phyloP scores from a whole-genome alignment of 768 basidiomycete genomes.

The Trichaptum fuscoviolaceum region DNA sequence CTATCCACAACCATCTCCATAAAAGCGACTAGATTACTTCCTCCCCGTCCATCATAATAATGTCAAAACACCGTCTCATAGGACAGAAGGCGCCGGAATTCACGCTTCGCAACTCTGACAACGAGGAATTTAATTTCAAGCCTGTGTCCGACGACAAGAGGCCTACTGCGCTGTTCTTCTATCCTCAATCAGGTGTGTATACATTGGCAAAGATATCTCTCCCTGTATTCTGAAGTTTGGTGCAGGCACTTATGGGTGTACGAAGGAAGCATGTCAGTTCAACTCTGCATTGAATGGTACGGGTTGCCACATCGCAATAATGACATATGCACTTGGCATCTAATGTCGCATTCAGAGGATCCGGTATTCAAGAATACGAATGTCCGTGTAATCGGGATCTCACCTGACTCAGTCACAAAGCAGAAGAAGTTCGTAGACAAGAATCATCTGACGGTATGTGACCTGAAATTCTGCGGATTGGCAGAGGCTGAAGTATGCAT shows the following conservation, averaged over 20 bases:
- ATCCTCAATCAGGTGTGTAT: constrained; percentile 57
- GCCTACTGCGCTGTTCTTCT: constrained; percentile 76
- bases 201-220: not conserved
- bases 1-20: constrained; percentile 40
- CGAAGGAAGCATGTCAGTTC: constrained; percentile 77
- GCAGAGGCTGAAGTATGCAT: not conserved
- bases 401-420: constrained; percentile 63
- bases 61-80: constrained; percentile 49
- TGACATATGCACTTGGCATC: constrained; percentile 1
- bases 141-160: constrained; percentile 46
- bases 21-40: constrained; percentile 15
- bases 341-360: constrained; percentile 38
- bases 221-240: constrained; percentile 12
- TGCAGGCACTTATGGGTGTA: constrained; percentile 71
- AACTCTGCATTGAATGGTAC: constrained; percentile 69
- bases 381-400: constrained; percentile 68
- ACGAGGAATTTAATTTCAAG: constrained; percentile 52
- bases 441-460: constrained; percentile 55
- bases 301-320: constrained; percentile 19
- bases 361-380: constrained; percentile 59
- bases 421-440: constrained; percentile 74
- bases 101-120: constrained; percentile 59
- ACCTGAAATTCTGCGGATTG: not conserved
- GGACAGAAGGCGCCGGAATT: constrained; percentile 63
- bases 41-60: constrained; percentile 13